Base-by-base conservation (phyloP, 2,329 filamentous ascomycete genomes). In the Exophiala calicioides region DNA sequence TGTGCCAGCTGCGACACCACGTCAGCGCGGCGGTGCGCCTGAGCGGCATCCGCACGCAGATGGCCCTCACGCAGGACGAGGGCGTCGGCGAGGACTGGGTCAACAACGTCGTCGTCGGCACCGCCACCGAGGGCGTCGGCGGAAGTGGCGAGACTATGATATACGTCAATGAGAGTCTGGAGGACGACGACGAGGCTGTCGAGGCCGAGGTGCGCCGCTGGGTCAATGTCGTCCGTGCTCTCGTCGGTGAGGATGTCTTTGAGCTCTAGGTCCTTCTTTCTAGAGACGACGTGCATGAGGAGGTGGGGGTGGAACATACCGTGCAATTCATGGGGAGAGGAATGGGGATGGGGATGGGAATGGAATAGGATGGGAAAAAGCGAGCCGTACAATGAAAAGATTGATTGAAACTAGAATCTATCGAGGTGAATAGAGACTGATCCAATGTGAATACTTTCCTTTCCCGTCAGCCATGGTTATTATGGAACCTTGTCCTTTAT, bases 141-240 rank as follows among this genome's bases (percentile, higher is more conserved):
- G 53, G 53, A 1, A 29, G 35, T 12, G 57, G 58, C 19, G 93
- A 98, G 77, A 97, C 96, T 86, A 71, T 98, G 65, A 91, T 94
- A 15, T 88, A 91, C 56, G 95, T 99, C 60, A 94, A 88, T 62
- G 93, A 98, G 72, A 68, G 95, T 62, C 86, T 95, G 71, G 93
- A 98, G 64, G 93, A 98, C 65, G 93, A 97, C 58, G 90, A 97
- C 63, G 93, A 97, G 71, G 77, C 79, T 20, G 91, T 98, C 18
- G 93, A 98, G 73, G 76, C 82, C 62, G 90, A 95, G 73, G 91
- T 90, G 27, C 80, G 90, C 64, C 77, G 82, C 61, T 96, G 93
- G 91, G 93, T 97, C 59, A 80, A 85, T 63, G 83, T 84, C 69
- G 94, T 98, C 63, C 91, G 97, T 70, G 84, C 80, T 35, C 85